Conservation (phyloP, 2,329 filamentous ascomycete genomes). For the Fusarium buxicola region DNA sequence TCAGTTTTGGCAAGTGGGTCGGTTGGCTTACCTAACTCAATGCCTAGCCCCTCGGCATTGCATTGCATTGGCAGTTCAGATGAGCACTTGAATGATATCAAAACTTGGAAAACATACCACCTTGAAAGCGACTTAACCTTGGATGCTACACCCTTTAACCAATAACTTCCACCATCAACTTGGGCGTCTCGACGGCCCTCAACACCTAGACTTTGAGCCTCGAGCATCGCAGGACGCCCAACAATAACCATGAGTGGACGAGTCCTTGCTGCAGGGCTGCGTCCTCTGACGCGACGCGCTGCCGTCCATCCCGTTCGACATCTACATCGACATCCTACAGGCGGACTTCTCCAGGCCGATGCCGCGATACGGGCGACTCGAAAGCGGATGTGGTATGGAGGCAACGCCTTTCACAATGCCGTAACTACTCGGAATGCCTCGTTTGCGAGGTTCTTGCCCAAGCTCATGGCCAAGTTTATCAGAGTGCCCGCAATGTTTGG, state of each 20-base stretch:
- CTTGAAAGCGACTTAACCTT: conserved; percentile 25
- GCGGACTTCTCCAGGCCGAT: conserved; percentile 76
- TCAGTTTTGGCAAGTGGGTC: conserved; percentile 12
- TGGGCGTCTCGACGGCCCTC: conserved; percentile 43
- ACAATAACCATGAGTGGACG: conserved; percentile 51
- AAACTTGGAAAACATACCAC: conserved; percentile 34
- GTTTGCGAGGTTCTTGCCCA: conserved; percentile 78
- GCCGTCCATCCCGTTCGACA: conserved; percentile 68
- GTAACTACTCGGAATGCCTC: conserved; percentile 73
- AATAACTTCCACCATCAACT: conserved; percentile 32
- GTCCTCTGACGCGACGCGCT: conserved; percentile 73
- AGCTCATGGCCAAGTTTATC: conserved; percentile 88
- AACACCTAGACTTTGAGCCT: conserved; percentile 33
- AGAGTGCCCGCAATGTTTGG: conserved; percentile 93
- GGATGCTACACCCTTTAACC: conserved; percentile 36
- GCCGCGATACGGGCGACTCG: conserved; percentile 69
- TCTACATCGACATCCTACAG: conserved; percentile 74
- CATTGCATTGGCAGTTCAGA: conserved; percentile 31
- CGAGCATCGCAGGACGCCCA: conserved; percentile 30
- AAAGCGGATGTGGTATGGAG: conserved; percentile 79
- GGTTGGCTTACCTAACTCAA: conserved; percentile 38
- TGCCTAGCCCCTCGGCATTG: conserved; percentile 19
- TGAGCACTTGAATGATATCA: conserved; percentile 43
- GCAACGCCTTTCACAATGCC: conserved; percentile 86
- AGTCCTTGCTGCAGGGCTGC: conserved; percentile 75